These are phyloP conservation scores for Dysphania ambrosioides DNA, from an alignment of 148 eudicot genomes.

Conservation along the genomic window DNA sequence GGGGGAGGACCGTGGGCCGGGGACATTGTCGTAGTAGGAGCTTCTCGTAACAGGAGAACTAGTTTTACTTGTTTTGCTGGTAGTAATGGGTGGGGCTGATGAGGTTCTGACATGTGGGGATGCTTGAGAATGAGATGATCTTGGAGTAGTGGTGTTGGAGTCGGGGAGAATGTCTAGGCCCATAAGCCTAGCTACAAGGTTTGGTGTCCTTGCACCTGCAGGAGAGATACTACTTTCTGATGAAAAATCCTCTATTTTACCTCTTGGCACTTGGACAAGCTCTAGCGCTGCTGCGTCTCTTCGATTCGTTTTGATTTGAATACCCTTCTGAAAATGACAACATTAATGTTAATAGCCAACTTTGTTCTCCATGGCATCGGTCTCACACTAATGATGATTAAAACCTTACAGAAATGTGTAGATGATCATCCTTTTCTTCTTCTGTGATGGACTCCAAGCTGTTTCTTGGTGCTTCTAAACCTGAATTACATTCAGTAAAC, in stretches of 20 bases:
- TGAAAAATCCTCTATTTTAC: conserved; percentile 33
- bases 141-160: conserved; percentile 30
- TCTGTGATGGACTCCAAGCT: conserved; percentile 50
- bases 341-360: not conserved
- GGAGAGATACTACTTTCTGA: conserved; percentile 44
- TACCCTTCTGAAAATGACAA: conserved; percentile 19
- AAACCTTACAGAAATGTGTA: conserved; percentile 40
- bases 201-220: conserved; percentile 52
- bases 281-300: conserved; percentile 34
- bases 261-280: conserved; percentile 28
- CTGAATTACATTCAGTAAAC: conserved; percentile 17
- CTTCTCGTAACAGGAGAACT: conserved; percentile 4
- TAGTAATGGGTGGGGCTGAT: conserved; percentile 2
- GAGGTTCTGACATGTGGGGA: conserved; percentile 8
- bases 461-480: conserved; percentile 70
- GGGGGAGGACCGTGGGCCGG: conserved; percentile 31
- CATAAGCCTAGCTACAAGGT: conserved; percentile 65
- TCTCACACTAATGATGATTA: not conserved
- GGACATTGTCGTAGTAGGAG: not conserved
- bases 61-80: not conserved
- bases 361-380: not conserved
- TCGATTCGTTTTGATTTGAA: conserved; percentile 45
- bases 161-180: conserved; percentile 68
- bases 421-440: conserved; percentile 21
- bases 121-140: conserved; percentile 30